Evolutionary conservation across 306 rosid species (phyloP), one percentile per base, ranked within the genome.

Genomic region (Begonia peltatifolia): DNA sequence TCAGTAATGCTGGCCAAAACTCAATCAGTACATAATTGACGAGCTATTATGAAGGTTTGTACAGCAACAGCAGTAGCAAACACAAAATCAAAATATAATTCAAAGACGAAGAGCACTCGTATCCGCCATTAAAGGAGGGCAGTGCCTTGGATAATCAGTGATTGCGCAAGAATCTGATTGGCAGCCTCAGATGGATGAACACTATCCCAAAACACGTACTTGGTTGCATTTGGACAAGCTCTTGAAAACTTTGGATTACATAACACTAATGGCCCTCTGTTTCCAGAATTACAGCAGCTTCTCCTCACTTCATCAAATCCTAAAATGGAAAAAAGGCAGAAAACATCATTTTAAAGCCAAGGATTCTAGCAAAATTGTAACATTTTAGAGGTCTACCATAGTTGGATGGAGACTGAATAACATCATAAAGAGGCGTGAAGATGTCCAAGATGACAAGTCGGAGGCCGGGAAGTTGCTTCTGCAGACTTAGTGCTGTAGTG

Each of bases 121-220:
- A 30, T 30, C 38, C 9, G 38, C 38, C 38, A 77, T 71, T 72
- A 9, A 49, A 90, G 57, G 66, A 90, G 92, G 72, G 68, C 2
- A 35, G 79, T 64, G 72, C 99, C 99, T 63, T 79, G 84, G 59
- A 53, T 0, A 53, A 90, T 25, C 74, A 90, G 38, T 23, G 87
- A 60, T 68, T 83, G 94, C 9, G 99, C 96, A 15, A 90, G 76
- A 64, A 90, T 69, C 56, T 70, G 81, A 56, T 90, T 90, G 36
- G 96, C 94, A 47, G 94, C 85, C 63, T 83, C 55, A 41, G 95
- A 78, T 61, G 96, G 95, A 77, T 90, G 99, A 41, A 86, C 93
- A 42, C 84, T 71, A 67, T 90, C 99, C 88, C 94, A 86, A 55
- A 90, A 90, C 74, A 86, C 94, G 65, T 86, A 90, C 14, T 80